Conservation (phyloP, 1,284 basidiomycete genomes). For the Phellopilus nigrolimitatus region DNA sequence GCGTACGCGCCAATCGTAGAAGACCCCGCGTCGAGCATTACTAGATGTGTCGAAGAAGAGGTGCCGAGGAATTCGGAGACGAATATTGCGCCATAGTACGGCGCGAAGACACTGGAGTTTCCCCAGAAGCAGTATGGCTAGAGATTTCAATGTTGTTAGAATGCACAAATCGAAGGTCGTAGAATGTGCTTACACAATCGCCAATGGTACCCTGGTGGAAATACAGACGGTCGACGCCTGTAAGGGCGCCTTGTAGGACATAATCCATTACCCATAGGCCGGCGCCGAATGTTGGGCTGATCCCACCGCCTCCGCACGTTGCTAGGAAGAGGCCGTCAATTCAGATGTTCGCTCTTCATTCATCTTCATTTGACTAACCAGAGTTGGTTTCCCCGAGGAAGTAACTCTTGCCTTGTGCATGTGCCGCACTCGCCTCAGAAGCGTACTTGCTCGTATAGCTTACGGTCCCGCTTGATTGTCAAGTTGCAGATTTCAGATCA, state of each 20-base stretch:
- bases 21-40: slow-evolving; percentile 36
- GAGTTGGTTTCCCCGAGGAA: slow-evolving; percentile 45
- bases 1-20: slow-evolving; percentile 34
- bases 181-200: slow-evolving; percentile 32
- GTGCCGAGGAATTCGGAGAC: slow-evolving; percentile 37
- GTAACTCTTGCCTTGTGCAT: slow-evolving; percentile 33
- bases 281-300: slow-evolving; percentile 41
- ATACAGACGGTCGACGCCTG: slow-evolving; percentile 38
- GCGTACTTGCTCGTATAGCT: slow-evolving; percentile 35
- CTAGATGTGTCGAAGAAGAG: slow-evolving; percentile 26
- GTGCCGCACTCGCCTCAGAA: slow-evolving; percentile 35
- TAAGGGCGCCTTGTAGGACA: slow-evolving; percentile 38
- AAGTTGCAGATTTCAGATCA: neutral
- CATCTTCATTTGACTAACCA: slow-evolving; percentile 24
- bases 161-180: neutral
- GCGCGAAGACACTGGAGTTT: slow-evolving; percentile 31
- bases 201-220: slow-evolving; percentile 44
- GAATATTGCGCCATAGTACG: slow-evolving; percentile 40
- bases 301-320: slow-evolving; percentile 41
- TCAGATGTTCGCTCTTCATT: neutral
- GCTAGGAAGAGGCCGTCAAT: slow-evolving; percentile 26
- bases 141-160: neutral
- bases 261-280: slow-evolving; percentile 44
- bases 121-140: slow-evolving; percentile 42
- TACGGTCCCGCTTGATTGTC: slow-evolving; percentile 31